phyloP scores from a whole-genome alignment of 441 rosid species.

The Erysimum pusillum region DNA sequence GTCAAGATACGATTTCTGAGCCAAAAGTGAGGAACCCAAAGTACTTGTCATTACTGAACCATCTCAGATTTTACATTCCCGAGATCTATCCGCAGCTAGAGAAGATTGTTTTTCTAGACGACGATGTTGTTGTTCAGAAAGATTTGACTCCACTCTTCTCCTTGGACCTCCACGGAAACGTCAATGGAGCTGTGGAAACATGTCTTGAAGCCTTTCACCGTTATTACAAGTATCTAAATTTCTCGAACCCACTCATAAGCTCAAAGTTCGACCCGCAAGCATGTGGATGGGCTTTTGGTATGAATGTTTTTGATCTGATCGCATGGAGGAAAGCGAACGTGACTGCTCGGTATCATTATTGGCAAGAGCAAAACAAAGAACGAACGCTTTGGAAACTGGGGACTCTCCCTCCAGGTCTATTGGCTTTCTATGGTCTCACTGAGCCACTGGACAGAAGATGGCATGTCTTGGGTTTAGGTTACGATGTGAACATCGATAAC shows the following conservation, averaged over 20 bases:
- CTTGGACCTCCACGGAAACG: conserved; percentile 90
- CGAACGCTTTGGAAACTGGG: conserved; percentile 87
- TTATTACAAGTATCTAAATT: conserved; percentile 89
- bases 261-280: conserved; percentile 94
- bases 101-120: conserved; percentile 89
- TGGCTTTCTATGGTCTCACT: conserved; percentile 87
- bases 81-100: conserved; percentile 91
- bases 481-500: conserved; percentile 77
- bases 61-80: conserved; percentile 93
- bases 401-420: conserved; percentile 89
- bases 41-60: conserved; percentile 75
- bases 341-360: conserved; percentile 77
- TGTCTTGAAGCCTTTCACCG: conserved; percentile 97
- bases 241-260: conserved; percentile 86
- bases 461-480: conserved; percentile 98
- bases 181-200: conserved; percentile 97
- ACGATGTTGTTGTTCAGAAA: conserved; percentile 94
- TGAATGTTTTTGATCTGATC: conserved; percentile 87
- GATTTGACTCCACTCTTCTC: conserved; percentile 89
- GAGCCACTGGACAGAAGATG: conserved; percentile 97
- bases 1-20: conserved; percentile 61
- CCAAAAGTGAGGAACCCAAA: conserved; percentile 75
- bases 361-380: conserved; percentile 81
- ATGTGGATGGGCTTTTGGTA: conserved; percentile 98
- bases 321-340: conserved; percentile 93